Evolutionary conservation across 305 asterid species (phyloP).

Genomic region (Fraxinus sp.): DNA sequence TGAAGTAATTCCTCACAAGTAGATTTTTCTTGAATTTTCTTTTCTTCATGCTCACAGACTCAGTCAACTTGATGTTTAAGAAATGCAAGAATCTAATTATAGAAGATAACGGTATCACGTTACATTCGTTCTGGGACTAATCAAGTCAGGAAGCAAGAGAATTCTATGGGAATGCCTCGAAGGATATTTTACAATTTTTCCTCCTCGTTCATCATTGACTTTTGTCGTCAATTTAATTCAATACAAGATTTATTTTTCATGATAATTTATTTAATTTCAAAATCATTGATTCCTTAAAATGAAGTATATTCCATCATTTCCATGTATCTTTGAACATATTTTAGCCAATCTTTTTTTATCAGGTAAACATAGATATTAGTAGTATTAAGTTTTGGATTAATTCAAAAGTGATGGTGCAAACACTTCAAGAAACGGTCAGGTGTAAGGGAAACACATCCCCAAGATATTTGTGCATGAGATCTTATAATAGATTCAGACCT

Average conservation of each 20-base stretch:
- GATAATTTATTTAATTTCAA: background rate
- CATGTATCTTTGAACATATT: background rate
- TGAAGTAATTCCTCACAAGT: background rate
- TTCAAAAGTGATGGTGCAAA: slow-evolving; percentile 7
- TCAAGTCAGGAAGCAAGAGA: background rate
- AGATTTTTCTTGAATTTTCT: background rate
- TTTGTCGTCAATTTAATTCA: slow-evolving; percentile 2
- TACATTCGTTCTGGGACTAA: background rate
- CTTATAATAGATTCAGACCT: slow-evolving; percentile 14
- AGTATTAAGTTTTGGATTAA: slow-evolving; percentile 1
- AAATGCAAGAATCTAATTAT: background rate
- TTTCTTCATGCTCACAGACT: background rate
- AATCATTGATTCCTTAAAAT: background rate
- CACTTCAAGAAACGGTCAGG: slow-evolving; percentile 4
- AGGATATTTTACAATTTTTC: background rate
- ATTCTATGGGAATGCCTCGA: background rate
- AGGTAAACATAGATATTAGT: background rate
- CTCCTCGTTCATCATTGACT: background rate
- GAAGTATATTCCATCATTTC: background rate
- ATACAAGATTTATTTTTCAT: background rate
- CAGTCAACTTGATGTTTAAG: background rate
- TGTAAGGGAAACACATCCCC: slow-evolving; percentile 11
- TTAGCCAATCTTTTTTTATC: slow-evolving; percentile 1
- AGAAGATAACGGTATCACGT: background rate
- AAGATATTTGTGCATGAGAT: slow-evolving; percentile 13